Percentiles rank a stretch among this genome's conserved stretches.
These are phyloP conservation scores for Strigomonas culicis DNA, from an alignment of 208 protist species.

Conservation along the genomic window DNA sequence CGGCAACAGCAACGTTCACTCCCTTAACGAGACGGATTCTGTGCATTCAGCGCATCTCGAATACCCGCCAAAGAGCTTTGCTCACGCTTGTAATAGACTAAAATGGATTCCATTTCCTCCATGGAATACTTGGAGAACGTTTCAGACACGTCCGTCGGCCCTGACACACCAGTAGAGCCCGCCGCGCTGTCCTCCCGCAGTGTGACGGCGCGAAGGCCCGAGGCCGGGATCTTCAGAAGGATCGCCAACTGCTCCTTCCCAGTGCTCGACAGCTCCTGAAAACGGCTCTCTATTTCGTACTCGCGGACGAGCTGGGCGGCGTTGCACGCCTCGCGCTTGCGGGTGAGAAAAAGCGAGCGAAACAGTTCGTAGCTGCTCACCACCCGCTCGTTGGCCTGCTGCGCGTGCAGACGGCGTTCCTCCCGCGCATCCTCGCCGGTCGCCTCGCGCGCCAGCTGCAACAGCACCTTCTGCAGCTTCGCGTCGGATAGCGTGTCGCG, in stretches of 20 bases:
- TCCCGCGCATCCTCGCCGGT: conserved; percentile 33
- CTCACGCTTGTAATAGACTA: conserved; percentile 27
- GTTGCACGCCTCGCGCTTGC: conserved; percentile 25
- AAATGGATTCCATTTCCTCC: conserved; percentile 28
- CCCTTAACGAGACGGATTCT: neutral
- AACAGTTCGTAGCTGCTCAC: conserved; percentile 71
- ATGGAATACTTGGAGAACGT: neutral
- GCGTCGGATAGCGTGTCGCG: conserved; percentile 44
- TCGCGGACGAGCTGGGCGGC: conserved; percentile 34
- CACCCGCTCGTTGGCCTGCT: conserved; percentile 59
- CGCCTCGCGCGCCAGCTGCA: conserved; percentile 57
- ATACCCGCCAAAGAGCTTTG: conserved; percentile 25
- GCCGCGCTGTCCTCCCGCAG: conserved; percentile 22
- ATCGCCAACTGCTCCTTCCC: conserved; percentile 36
- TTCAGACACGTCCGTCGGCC: neutral
- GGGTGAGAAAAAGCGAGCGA: conserved; percentile 46
- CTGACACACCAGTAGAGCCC: neutral
- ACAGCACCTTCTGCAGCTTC: conserved; percentile 55
- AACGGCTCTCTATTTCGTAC: conserved; percentile 56
- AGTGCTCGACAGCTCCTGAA: conserved; percentile 35
- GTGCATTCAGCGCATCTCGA: conserved; percentile 6
- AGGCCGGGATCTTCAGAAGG: conserved; percentile 29
- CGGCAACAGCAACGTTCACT: neutral
- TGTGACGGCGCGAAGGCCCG: conserved; percentile 35
- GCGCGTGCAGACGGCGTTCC: conserved; percentile 37